Conservation (phyloP, 805 yeast species). For the Ogataea methanolica region DNA sequence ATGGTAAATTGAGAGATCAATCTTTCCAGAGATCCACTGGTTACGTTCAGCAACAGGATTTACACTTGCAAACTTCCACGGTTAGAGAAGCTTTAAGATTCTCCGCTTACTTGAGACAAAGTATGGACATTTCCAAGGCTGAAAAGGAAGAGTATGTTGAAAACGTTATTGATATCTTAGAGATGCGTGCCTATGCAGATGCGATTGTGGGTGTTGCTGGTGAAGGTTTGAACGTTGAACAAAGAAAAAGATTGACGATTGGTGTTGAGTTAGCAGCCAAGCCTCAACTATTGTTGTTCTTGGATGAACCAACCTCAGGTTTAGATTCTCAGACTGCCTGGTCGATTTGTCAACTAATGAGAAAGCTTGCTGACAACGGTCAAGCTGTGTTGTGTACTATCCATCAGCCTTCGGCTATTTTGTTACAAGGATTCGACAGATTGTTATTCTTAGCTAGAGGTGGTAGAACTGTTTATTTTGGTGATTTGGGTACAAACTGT, state of each 20-base stretch:
- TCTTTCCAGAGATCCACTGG: conserved; percentile 53
- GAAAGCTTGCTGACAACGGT: conserved; percentile 38
- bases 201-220: conserved; percentile 45
- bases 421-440: conserved; percentile 70
- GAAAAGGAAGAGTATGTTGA: conserved; percentile 48
- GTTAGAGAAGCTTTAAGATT: conserved; percentile 48
- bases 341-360: too few relatives aligned
- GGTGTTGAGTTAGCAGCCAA: too few relatives aligned
- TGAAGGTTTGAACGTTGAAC: conserved; percentile 47
- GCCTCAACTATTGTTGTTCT: too few relatives aligned
- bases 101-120: conserved; percentile 43
- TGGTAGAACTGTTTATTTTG: too few relatives aligned
- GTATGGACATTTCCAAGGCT: conserved; percentile 30
- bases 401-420: conserved; percentile 77
- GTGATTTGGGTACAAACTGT: too few relatives aligned
- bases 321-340: too few relatives aligned
- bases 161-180: conserved; percentile 40
- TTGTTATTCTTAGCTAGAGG: conserved; percentile 31
- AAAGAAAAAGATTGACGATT: conserved; percentile 37
- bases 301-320: too few relatives aligned
- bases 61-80: conserved; percentile 42
- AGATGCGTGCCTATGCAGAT: conserved; percentile 48
- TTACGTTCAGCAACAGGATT: conserved; percentile 53
- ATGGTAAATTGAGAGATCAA: conserved; percentile 39
- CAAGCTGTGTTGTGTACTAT: conserved; percentile 61